These are phyloP conservation scores for Aspergillus novoparasiticus DNA, from an alignment of 2,329 filamentous ascomycete species.

Conservation along the genomic window DNA sequence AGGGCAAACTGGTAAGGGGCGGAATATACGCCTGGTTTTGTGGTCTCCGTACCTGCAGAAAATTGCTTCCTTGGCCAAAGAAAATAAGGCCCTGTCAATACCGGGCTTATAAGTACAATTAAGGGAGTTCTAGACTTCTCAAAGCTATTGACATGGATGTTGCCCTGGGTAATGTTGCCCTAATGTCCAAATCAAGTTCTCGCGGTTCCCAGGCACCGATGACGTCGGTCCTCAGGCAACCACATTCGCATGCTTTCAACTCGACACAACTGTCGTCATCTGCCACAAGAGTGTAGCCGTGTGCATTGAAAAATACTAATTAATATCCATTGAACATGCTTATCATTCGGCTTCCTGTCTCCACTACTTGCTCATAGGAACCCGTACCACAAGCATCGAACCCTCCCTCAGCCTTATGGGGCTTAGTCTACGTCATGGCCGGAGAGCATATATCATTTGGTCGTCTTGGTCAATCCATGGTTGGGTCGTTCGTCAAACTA, in stretches of 20 bases:
- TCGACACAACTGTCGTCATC: background rate
- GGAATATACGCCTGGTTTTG: background rate
- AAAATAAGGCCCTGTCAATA: background rate
- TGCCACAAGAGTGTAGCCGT: too few species aligned
- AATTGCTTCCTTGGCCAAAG: background rate
- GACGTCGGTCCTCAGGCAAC: constrained; percentile 5
- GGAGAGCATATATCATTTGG: background rate
- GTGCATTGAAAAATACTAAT: too few species aligned
- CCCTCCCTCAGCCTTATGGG: background rate
- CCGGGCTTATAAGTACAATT: background rate
- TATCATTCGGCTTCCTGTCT: background rate
- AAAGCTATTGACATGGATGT: background rate
- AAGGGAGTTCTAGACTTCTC: background rate
- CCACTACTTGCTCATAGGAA: background rate
- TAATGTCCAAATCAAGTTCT: background rate
- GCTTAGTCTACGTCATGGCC: constrained; percentile 8
- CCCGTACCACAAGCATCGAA: background rate
- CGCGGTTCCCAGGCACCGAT: background rate
- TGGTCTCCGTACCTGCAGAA: background rate
- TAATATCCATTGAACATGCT: background rate
- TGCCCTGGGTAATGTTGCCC: background rate
- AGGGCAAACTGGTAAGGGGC: background rate
- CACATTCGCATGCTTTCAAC: background rate
- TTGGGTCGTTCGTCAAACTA: constrained; percentile 8
- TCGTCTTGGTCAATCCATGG: background rate